Conservation (phyloP, 2,329 filamentous ascomycete genomes). For the Lojkania enalia region DNA sequence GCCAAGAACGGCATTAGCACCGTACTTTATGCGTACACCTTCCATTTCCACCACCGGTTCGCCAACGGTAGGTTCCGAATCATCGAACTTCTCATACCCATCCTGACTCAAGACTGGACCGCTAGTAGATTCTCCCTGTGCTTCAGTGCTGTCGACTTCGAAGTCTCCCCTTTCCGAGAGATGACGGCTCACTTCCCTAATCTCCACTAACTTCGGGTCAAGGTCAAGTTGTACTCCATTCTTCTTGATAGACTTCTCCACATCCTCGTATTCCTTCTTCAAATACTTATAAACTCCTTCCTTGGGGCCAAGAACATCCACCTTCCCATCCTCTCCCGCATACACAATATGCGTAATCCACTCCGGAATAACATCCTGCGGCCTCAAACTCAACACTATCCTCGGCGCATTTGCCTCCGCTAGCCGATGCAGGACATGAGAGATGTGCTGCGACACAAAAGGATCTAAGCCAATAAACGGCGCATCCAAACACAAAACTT, state of each 20-base stretch:
- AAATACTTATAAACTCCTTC: slow-evolving; percentile 60
- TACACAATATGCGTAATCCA: slow-evolving; percentile 89
- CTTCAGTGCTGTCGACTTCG: slow-evolving; percentile 16
- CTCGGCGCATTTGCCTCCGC: slow-evolving; percentile 69
- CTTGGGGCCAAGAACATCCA: slow-evolving; percentile 68
- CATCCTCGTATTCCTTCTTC: slow-evolving; percentile 28
- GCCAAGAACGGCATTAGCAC: slow-evolving; percentile 74
- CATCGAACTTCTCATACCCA: slow-evolving; percentile 32
- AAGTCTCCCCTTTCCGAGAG: slow-evolving; percentile 34
- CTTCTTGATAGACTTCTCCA: slow-evolving; percentile 37
- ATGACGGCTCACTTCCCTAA: slow-evolving; percentile 33
- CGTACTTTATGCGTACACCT: slow-evolving; percentile 80
- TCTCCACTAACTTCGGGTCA: slow-evolving; percentile 26
- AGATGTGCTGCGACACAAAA: slow-evolving; percentile 72
- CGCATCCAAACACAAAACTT: slow-evolving; percentile 80
- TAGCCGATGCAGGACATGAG: slow-evolving; percentile 68
- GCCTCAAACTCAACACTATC: slow-evolving; percentile 75
- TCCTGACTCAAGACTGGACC: slow-evolving; percentile 31
- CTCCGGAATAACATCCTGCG: slow-evolving; percentile 82
- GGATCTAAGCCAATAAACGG: slow-evolving; percentile 97
- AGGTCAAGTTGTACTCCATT: slow-evolving; percentile 10
- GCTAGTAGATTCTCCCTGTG: slow-evolving; percentile 4
- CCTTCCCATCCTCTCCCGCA: slow-evolving; percentile 66
- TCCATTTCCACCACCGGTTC: slow-evolving; percentile 84
- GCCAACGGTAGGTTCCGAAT: slow-evolving; percentile 45